Evolutionary conservation across 768 basidiomycete species (phyloP), one percentile per base, ranked within the genome.

Genomic region (Phylloporus arenicola): DNA sequence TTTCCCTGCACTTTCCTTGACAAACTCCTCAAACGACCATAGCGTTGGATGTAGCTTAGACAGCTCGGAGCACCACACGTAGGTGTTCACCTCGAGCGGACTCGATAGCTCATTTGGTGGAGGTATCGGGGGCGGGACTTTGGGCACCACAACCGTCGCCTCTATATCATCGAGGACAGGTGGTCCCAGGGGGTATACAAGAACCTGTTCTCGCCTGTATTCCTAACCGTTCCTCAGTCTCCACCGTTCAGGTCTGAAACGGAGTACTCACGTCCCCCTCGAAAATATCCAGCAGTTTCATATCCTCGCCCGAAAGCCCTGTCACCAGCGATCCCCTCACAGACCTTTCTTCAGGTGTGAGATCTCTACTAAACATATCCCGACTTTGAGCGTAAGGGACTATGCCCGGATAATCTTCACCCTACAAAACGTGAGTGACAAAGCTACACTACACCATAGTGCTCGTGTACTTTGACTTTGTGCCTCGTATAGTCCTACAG

Each of bases 1-100:
- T 50, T 85, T 84, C 76, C 80, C 81, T 2, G 88, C 83, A 55
- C 82, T 87, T 27, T 86, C 78, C 59, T 70, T 68, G 27, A 95
- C 75, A 60, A 96, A 96, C 3, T 82, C 78, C n/a, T 82, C 80
- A 60, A 86, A 93, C 0, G 82, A 77, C 94, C 94, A 98, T 4
- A 88, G 68, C 27, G 74, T 72, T 0, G 80, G 71, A 22, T 79
- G 71, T 8, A 97, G 70, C 7, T 65, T 53, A 0, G 58, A 55
- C 7, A 78, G 20, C 0, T 68, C 62, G 3, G 70, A 68, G 24
- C 64, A 65, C 77, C 83, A 95, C 20, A 92, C 74, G 61, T 96
- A 97, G 3, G 86, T 84, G 53, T 88, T 75, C 0, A 77, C 84
- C n/a, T 72, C 59, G 1, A 83, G 59, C 0, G 73, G 51, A 0